Evolutionary conservation across 192 early-diverging fungal genomes (phyloP).

Genomic region (Entrophospora sp.): DNA sequence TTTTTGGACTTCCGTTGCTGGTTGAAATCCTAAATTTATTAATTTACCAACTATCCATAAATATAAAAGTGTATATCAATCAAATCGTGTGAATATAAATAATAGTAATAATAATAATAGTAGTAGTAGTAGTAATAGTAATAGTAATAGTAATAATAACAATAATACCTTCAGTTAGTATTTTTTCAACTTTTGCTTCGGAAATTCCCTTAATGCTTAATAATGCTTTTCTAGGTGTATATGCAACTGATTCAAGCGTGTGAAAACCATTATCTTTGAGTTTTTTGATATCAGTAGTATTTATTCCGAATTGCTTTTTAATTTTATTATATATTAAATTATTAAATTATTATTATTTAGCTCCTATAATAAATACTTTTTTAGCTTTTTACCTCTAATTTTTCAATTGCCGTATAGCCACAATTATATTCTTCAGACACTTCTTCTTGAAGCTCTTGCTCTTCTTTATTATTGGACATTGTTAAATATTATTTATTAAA

Average conservation of each 20-base stretch:
- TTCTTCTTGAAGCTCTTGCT: too few relatives aligned
- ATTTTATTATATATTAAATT: not conserved
- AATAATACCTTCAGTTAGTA: constrained; percentile 68
- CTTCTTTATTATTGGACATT: too few relatives aligned
- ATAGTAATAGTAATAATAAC: not conserved
- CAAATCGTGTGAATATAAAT: too few relatives aligned
- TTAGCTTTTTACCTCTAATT: not conserved
- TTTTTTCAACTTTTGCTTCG: constrained; percentile 93
- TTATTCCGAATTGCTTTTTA: constrained; percentile 58
- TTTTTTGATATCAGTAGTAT: constrained; percentile 69
- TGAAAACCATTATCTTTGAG: constrained; percentile 78
- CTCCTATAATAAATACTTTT: too few relatives aligned
- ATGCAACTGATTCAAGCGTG: constrained; percentile 91
- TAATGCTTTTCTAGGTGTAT: constrained; percentile 80
- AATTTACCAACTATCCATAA: not conserved
- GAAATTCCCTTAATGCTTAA: constrained; percentile 90
- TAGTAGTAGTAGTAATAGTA: not conserved
- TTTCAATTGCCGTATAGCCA: too few relatives aligned
- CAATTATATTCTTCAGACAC: too few relatives aligned
- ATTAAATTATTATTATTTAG: too few relatives aligned
- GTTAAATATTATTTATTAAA: too few relatives aligned
- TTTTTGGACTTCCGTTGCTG: constrained; percentile 84
- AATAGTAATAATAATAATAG: too few relatives aligned
- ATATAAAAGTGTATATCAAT: too few relatives aligned
- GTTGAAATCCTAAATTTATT: constrained; percentile 65